These are phyloP conservation scores for Limnanthes douglasii DNA, from an alignment of 345 rosid genomes.

Conservation along the genomic window DNA sequence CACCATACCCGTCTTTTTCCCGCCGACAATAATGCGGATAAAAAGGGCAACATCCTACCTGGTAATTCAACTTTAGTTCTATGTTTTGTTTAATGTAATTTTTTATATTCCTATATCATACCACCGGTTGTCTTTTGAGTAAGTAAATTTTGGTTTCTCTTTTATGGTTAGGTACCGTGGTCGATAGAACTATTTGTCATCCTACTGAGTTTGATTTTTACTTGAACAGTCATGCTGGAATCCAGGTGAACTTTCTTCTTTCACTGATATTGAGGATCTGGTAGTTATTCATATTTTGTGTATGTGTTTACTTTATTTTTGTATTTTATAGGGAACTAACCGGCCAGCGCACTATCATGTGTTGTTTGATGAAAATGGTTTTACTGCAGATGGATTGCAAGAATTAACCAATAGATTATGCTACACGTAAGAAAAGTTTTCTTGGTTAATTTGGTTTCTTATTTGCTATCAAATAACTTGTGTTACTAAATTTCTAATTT, in stretches of 20 bases:
- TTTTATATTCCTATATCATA: too few species aligned
- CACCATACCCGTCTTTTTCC: constrained; percentile 81
- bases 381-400: constrained; percentile 46
- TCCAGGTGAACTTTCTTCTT: constrained; percentile 29
- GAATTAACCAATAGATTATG: constrained; percentile 49
- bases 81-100: too few species aligned
- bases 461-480: not conserved
- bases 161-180: constrained; percentile 49
- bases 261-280: not conserved
- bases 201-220: constrained; percentile 60
- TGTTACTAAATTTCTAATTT: too few species aligned
- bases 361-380: constrained; percentile 46
- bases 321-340: constrained; percentile 56
- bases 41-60: constrained; percentile 59
- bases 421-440: constrained; percentile 38
- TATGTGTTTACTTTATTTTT: not conserved
- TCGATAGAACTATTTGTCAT: constrained; percentile 63
- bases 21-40: constrained; percentile 20
- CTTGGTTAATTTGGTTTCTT: not conserved
- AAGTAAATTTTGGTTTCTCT: too few species aligned
- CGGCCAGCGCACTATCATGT: constrained; percentile 71
- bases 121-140: too few species aligned
- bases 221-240: constrained; percentile 81
- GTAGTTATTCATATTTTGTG: not conserved
- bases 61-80: too few species aligned